phyloP scores from a whole-genome alignment of 1,139 yeast species.

The Pichia sp. region DNA sequence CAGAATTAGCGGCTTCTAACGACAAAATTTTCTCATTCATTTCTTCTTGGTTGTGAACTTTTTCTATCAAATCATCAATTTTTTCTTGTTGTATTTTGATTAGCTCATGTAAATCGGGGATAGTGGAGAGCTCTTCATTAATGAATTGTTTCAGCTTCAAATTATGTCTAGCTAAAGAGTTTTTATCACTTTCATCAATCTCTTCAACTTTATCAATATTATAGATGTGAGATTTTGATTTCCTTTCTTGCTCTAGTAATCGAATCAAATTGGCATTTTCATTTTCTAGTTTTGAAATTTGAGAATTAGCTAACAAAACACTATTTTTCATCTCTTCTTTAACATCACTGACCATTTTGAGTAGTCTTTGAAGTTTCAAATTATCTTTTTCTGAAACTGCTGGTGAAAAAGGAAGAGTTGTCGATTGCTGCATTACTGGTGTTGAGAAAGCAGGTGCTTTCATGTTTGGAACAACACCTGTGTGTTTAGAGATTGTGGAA shows the following conservation, averaged over 20 bases:
- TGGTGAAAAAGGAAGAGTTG: conserved; percentile 17
- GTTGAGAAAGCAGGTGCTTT: conserved; percentile 5
- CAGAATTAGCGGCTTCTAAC: conserved; percentile 40
- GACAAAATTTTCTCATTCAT: conserved; percentile 42
- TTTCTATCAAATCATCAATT: conserved; percentile 36
- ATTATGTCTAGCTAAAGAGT: conserved; percentile 6
- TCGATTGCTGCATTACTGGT: conserved; percentile 5
- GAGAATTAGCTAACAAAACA: conserved; percentile 25
- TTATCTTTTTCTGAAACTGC: conserved; percentile 17
- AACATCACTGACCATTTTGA: conserved; percentile 22
- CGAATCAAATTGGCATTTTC: conserved; percentile 17
- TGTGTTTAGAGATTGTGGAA: too few relatives aligned
- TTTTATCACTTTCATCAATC: background rate
- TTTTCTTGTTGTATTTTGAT: conserved; percentile 47
- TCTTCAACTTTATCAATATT: background rate
- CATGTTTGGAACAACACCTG: background rate
- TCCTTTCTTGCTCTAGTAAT: conserved; percentile 1
- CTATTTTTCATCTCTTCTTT: conserved; percentile 25
- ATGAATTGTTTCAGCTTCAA: conserved; percentile 33
- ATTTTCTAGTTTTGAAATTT: conserved; percentile 23
- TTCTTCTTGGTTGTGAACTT: conserved; percentile 39
- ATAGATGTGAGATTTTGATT: background rate
- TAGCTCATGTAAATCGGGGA: conserved; percentile 46
- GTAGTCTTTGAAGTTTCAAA: conserved; percentile 20
- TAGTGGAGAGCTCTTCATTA: conserved; percentile 47